Evolutionary conservation across 208 protist genomes (phyloP).

Genomic region (Plasmodiophora brassicae): DNA sequence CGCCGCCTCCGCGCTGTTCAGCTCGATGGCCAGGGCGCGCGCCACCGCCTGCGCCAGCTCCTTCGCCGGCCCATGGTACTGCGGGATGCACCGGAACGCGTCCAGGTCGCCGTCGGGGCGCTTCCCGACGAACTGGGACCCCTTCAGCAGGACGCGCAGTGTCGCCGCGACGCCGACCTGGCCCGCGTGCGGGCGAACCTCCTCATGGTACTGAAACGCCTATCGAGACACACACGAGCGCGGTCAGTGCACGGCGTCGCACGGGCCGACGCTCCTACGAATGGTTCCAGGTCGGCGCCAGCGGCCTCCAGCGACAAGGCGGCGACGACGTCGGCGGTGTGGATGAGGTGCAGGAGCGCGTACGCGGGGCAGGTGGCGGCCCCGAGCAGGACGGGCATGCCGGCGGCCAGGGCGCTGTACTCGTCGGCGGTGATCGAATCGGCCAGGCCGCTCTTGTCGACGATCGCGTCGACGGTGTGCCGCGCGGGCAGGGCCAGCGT

Average conservation of each 20-base stretch:
- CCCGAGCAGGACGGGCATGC: background rate
- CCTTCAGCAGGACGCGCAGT: background rate
- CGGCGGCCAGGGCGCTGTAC: background rate
- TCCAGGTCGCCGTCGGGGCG: background rate
- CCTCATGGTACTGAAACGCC: background rate
- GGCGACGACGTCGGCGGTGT: background rate
- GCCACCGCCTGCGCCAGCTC: background rate
- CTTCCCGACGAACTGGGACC: background rate
- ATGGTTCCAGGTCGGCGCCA: background rate
- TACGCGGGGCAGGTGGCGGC: background rate
- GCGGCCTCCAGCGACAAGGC: background rate
- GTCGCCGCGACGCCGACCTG: background rate
- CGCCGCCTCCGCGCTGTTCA: background rate
- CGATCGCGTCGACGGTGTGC: background rate
- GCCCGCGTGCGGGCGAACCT: background rate
- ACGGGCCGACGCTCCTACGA: too few relatives aligned
- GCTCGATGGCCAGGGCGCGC: background rate
- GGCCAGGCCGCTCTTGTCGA: background rate
- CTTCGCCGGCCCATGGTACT: background rate
- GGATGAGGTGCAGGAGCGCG: background rate
- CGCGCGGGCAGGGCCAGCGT: background rate
- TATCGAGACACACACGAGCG: too few relatives aligned
- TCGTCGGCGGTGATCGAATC: background rate
- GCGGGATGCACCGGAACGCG: background rate
- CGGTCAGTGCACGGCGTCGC: too few relatives aligned